These are phyloP conservation scores for Globisporangium okanoganense DNA, from an alignment of 352 stramenopile genomes.

Conservation along the genomic window DNA sequence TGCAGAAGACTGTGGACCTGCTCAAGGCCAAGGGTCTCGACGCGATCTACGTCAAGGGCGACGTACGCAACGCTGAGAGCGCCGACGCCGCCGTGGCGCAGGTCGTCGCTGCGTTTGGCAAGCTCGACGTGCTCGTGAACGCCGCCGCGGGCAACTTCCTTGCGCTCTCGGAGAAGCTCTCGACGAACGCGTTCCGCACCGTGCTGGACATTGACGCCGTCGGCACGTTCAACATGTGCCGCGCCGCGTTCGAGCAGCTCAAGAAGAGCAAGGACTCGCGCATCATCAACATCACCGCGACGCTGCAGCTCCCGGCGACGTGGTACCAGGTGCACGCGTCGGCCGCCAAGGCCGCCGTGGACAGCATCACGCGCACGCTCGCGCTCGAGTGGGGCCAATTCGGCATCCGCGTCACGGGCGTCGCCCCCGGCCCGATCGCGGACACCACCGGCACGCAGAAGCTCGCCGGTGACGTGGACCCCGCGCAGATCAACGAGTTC, in stretches of 20 bases:
- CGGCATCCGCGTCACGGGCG: conserved; percentile 91
- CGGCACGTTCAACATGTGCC: conserved; percentile 96
- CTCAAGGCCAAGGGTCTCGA: conserved; percentile 45
- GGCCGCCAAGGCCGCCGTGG: conserved; percentile 93
- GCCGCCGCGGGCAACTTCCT: conserved; percentile 95
- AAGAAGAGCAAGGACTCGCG: conserved; percentile 58
- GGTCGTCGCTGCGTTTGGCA: conserved; percentile 74
- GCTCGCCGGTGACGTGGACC: conserved; percentile 65
- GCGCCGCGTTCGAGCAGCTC: conserved; percentile 83
- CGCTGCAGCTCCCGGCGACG: conserved; percentile 88
- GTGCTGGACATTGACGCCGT: conserved; percentile 96
- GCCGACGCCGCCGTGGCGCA: conserved; percentile 77
- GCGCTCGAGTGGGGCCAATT: conserved; percentile 96
- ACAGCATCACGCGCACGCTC: conserved; percentile 93
- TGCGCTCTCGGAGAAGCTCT: conserved; percentile 78
- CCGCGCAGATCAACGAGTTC: conserved; percentile 35
- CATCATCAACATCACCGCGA: conserved; percentile 97
- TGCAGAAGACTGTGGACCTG: conserved; percentile 79
- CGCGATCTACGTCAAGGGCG: conserved; percentile 52
- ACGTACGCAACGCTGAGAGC: conserved; percentile 86
- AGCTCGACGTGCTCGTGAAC: conserved; percentile 93
- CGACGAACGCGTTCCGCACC: conserved; percentile 93
- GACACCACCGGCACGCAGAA: conserved; percentile 94
- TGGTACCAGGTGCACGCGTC: conserved; percentile 95
- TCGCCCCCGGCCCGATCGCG: conserved; percentile 94